phyloP scores from a whole-genome alignment of 352 stramenopile genomes.

The Pythium sukuiense region DNA sequence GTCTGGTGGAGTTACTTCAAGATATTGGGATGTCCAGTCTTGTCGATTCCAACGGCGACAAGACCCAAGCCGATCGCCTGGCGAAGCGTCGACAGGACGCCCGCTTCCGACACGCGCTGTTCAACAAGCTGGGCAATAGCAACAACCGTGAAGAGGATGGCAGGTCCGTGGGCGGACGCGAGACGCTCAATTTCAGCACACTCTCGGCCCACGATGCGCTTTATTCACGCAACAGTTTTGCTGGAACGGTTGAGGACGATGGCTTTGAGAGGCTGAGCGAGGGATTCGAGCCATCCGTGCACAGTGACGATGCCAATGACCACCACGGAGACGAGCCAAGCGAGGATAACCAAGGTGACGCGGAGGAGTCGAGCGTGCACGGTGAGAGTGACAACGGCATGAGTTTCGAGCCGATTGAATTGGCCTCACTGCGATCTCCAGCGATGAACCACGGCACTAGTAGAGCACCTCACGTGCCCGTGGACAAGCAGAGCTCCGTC shows the following conservation, averaged over 20 bases:
- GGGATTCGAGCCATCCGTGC: neutral
- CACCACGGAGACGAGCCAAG: neutral
- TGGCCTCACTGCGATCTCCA: neutral
- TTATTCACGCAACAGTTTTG: constrained; percentile 34
- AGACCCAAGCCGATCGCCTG: neutral
- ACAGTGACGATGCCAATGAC: neutral
- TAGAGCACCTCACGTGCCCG: neutral
- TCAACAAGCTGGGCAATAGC: constrained; percentile 20
- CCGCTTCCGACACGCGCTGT: constrained; percentile 43
- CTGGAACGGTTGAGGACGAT: constrained; percentile 12
- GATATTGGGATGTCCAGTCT: constrained; percentile 60
- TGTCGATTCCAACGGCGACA: constrained; percentile 29
- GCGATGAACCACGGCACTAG: neutral
- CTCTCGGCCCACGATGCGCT: constrained; percentile 44
- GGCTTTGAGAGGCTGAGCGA: constrained; percentile 19
- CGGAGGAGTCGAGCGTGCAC: neutral
- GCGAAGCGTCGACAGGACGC: constrained; percentile 23
- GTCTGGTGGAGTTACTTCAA: constrained; percentile 57
- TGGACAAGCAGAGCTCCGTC: constrained; percentile 17
- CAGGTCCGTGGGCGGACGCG: constrained; percentile 4
- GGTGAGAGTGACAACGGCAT: neutral
- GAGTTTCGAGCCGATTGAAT: neutral
- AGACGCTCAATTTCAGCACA: constrained; percentile 18
- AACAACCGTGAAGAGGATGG: constrained; percentile 7
- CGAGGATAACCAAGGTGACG: neutral